These are phyloP conservation scores for Lindgomyces ingoldianus DNA, from an alignment of 495 filamentous ascomycete species.

Conservation along the genomic window DNA sequence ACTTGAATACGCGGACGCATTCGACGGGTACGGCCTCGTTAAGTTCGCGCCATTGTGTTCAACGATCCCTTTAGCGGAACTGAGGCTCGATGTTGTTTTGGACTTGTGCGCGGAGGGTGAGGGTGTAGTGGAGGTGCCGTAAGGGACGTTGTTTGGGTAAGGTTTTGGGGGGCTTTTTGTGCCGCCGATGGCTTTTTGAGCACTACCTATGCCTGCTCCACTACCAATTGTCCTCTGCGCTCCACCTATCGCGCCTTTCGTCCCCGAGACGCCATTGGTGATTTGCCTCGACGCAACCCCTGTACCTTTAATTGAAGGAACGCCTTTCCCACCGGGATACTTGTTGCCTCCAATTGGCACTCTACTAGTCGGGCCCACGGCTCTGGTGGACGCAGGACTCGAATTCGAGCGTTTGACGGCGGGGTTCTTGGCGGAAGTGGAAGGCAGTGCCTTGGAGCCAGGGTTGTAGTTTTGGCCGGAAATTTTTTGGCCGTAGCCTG, in stretches of 20 bases:
- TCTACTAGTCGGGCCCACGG: slow-evolving; percentile 1
- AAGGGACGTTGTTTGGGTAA: slow-evolving; percentile 5
- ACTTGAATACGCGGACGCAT: slow-evolving; percentile 1
- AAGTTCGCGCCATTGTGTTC: neutral
- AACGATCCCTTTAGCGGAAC: neutral
- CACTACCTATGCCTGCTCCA: neutral
- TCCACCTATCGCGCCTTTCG: slow-evolving; percentile 6
- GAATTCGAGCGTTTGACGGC: slow-evolving; percentile 28
- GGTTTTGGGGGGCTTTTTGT: neutral
- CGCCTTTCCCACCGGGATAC: slow-evolving; percentile 24
- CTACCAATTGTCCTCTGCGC: slow-evolving; percentile 11
- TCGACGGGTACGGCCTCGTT: slow-evolving; percentile 11
- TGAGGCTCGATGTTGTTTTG: neutral
- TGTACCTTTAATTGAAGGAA: neutral
- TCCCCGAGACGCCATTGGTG: slow-evolving; percentile 2
- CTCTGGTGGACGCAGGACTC: slow-evolving; percentile 20
- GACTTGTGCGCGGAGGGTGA: too few relatives aligned
- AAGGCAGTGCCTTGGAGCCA: slow-evolving; percentile 2
- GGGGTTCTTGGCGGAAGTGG: slow-evolving; percentile 10
- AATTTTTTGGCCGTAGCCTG: slow-evolving; percentile 31
- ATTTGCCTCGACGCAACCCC: slow-evolving; percentile 8
- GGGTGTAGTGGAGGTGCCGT: neutral
- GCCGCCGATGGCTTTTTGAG: neutral
- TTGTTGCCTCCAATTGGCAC: slow-evolving; percentile 19
- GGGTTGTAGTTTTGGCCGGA: slow-evolving; percentile 12